Evolutionary conservation across 1,284 basidiomycete genomes (phyloP), one percentile per base, ranked within the genome.

Genomic region (Wallemia hederae): DNA sequence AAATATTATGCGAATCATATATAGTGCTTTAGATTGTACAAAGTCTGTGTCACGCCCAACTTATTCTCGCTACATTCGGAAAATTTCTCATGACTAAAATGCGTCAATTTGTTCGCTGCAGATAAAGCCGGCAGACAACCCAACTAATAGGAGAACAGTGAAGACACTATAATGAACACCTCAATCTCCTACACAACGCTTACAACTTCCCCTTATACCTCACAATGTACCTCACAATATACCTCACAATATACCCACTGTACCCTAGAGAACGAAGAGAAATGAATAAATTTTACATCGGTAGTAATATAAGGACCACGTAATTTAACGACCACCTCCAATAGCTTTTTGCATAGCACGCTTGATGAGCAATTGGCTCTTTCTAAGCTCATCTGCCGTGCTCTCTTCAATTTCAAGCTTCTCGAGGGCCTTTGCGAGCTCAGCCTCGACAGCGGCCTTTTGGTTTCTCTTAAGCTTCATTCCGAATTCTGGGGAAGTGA

Each of bases 391-490:
- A 72, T 96, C 91, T 63, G 82, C 80, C 59, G 83, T 77, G 62
- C 86, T 85, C 64, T 89, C 85, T 76, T 92, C 89, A 65, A 91
- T 83, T 78, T 96, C 90, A 68, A 96, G 77, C 76, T 87, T 87
- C 80, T 96, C 91, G 62, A 96, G 78, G 31, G 91, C 88, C 70
- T 88, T 85, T 63, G 91, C 89, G 64, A 96, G 85, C 77, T 94
- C 91, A 67, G 83, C 77, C 77, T 96, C 90, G 66, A 96, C 85
- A 72, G 88, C 85, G 59, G 78, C 71, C 77, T 89, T 90, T 61
- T 89, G 85, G 69, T 88, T 88, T 66, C 90, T 83, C 80, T 92
- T 94, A 72, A 96, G 81, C 77, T 94, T 96, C 81, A 88, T 84
- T 69, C 84, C 84, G 67, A 94, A 85, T 73, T 96, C 90, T 60